Percentiles rank a stretch among this genome's conserved stretches.
phyloP scores from a whole-genome alignment of 495 filamentous ascomycete species.

The Penicillium samsonianum region DNA sequence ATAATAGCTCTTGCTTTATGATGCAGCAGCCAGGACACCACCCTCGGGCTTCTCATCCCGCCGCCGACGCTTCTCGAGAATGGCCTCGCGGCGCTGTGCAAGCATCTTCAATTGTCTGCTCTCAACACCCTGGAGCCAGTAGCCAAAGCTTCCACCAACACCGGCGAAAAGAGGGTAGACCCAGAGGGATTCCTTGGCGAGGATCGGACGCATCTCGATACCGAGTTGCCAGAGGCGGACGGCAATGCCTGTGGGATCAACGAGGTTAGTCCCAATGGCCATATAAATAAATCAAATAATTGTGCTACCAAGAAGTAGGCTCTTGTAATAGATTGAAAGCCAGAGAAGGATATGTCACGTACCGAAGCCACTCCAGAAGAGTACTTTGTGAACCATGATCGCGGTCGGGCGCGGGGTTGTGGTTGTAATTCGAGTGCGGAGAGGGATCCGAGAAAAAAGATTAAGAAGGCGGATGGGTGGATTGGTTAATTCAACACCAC shows the following conservation, averaged over 20 bases:
- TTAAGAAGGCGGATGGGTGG: slow-evolving; percentile 10
- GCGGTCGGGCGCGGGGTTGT: slow-evolving; percentile 23
- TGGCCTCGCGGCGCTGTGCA: slow-evolving; percentile 67
- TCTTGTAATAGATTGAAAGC: background rate
- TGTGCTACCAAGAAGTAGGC: background rate
- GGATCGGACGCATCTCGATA: slow-evolving; percentile 95
- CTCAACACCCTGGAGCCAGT: slow-evolving; percentile 90
- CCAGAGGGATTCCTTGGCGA: slow-evolving; percentile 75
- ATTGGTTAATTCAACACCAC: slow-evolving; percentile 20
- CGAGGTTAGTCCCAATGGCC: slow-evolving; percentile 6
- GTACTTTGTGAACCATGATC: slow-evolving; percentile 71
- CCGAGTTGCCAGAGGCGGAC: slow-evolving; percentile 94
- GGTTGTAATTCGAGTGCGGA: slow-evolving; percentile 13
- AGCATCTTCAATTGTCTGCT: slow-evolving; percentile 73
- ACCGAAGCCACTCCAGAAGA: slow-evolving; percentile 99
- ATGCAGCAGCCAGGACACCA: slow-evolving; percentile 43
- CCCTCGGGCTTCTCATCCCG: slow-evolving; percentile 52
- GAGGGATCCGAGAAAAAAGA: slow-evolving; percentile 11
- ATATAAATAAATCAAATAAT: background rate
- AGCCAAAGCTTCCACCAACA: slow-evolving; percentile 88
- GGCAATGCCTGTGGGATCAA: slow-evolving; percentile 65
- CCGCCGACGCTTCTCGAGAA: slow-evolving; percentile 87
- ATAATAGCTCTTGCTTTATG: slow-evolving; percentile 27
- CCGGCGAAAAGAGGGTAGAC: slow-evolving; percentile 88
- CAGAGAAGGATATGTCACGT: slow-evolving; percentile 35